Evolutionary conservation across 2,329 filamentous ascomycete genomes (phyloP).

Genomic region (Aspergillus bombycis): DNA sequence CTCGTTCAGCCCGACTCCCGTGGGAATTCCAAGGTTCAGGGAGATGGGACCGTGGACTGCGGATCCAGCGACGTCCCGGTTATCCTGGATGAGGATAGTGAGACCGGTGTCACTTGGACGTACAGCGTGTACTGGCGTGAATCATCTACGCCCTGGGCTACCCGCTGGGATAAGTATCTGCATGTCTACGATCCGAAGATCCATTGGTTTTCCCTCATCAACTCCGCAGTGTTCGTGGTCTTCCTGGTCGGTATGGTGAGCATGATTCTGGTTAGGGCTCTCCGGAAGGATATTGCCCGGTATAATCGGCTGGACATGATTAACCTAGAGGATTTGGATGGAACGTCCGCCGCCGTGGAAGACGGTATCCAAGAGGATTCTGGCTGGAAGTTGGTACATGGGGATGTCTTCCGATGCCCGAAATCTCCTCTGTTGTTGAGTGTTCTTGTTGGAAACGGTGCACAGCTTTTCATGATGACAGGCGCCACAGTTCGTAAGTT

Average conservation of each 20-base stretch:
- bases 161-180: conserved; percentile 97
- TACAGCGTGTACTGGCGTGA: conserved; percentile 90
- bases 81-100: conserved; percentile 65
- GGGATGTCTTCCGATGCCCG: conserved; percentile 92
- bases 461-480: conserved; percentile 97
- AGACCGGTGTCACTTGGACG: conserved; percentile 77
- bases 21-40: conserved; percentile 57
- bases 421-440: conserved; percentile 81
- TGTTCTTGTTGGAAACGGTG: conserved; percentile 87
- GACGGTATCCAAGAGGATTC: conserved; percentile 97
- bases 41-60: conserved; percentile 64
- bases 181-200: conserved; percentile 98
- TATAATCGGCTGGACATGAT: conserved; percentile 95
- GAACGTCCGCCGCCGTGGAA: conserved; percentile 72
- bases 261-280: conserved; percentile 84
- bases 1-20: conserved; percentile 80
- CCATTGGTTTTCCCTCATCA: conserved; percentile 98
- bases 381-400: conserved; percentile 97
- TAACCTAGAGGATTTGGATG: conserved; percentile 84
- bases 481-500: conserved; percentile 76
- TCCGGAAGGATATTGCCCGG: conserved; percentile 92
- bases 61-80: conserved; percentile 60
- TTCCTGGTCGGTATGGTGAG: conserved; percentile 89
- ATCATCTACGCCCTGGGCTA: conserved; percentile 88
- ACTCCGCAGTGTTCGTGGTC: conserved; percentile 91